phyloP scores from a whole-genome alignment of 164 flowering plant species.

The Magnolia sinica region DNA sequence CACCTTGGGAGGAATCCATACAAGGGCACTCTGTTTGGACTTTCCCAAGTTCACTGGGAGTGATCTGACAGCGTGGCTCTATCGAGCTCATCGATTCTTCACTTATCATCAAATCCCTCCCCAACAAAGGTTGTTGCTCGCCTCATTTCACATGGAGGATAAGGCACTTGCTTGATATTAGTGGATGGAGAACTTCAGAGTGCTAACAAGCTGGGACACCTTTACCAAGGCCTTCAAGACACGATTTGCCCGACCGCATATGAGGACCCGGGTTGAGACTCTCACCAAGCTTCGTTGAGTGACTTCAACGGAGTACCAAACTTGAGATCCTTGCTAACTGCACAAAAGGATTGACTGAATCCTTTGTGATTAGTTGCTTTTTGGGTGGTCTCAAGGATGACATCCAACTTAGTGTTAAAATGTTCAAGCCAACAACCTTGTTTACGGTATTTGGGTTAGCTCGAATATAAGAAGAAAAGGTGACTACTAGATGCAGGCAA shows the following conservation, averaged over 20 bases:
- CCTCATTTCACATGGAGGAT: neutral
- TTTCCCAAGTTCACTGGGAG: neutral
- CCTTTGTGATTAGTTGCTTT: neutral
- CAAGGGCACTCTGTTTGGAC: neutral
- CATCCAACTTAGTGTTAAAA: neutral
- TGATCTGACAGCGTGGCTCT: neutral
- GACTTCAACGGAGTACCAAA: neutral
- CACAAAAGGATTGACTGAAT: neutral
- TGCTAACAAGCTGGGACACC: neutral
- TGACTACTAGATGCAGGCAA: too few relatives aligned
- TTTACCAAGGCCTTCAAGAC: neutral
- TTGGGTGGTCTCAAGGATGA: slow-evolving; percentile 5
- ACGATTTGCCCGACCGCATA: neutral
- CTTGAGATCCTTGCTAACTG: neutral
- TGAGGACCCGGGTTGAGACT: neutral
- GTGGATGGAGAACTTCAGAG: neutral
- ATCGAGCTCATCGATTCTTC: neutral
- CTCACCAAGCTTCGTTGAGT: neutral
- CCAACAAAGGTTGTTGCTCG: slow-evolving; percentile 6
- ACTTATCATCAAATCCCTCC: neutral
- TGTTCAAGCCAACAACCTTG: neutral
- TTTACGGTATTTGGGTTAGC: neutral
- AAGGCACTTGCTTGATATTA: neutral
- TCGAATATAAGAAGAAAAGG: slow-evolving; percentile 1
- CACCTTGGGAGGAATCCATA: neutral